These are phyloP conservation scores for Silene latifolia DNA, from an alignment of 148 eudicot species.

Conservation along the genomic window DNA sequence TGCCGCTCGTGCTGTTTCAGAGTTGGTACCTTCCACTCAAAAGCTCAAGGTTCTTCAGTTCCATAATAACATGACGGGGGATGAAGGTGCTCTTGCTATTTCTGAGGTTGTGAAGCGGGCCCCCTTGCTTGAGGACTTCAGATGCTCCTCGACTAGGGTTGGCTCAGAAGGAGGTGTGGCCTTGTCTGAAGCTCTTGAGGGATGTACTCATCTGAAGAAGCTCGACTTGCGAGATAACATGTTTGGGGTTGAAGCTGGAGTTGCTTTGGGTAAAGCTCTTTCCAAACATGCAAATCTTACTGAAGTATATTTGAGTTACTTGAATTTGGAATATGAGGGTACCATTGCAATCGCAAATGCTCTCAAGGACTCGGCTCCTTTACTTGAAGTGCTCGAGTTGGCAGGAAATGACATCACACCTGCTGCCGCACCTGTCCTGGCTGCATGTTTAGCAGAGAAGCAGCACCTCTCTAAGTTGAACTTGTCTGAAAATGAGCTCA, in stretches of 20 bases:
- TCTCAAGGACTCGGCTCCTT: slow-evolving; percentile 46
- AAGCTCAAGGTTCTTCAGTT: slow-evolving; percentile 58
- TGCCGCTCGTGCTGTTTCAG: slow-evolving; percentile 59
- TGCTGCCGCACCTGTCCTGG: slow-evolving; percentile 45
- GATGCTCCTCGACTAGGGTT: slow-evolving; percentile 72
- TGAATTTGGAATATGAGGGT: slow-evolving; percentile 65
- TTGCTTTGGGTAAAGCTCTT: slow-evolving; percentile 47
- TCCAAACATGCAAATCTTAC: slow-evolving; percentile 35
- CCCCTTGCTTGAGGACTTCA: slow-evolving; percentile 54
- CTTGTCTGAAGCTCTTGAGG: slow-evolving; percentile 51
- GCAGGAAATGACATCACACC: slow-evolving; percentile 67
- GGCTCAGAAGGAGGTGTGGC: slow-evolving; percentile 61
- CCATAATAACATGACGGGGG: slow-evolving; percentile 76
- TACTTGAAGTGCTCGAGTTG: slow-evolving; percentile 61
- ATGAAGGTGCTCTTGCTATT: slow-evolving; percentile 71
- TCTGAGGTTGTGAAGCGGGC: slow-evolving; percentile 47
- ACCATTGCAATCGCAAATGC: slow-evolving; percentile 45
- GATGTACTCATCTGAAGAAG: slow-evolving; percentile 40
- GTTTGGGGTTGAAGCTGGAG: slow-evolving; percentile 70
- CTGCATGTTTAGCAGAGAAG: slow-evolving; percentile 44
- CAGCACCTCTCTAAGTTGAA: slow-evolving; percentile 39
- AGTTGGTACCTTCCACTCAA: slow-evolving; percentile 58
- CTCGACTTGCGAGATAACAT: slow-evolving; percentile 69
- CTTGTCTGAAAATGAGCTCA: slow-evolving; percentile 67
- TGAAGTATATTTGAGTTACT: slow-evolving; percentile 60